Conservation (phyloP, 1,284 basidiomycete genomes). For the Cryptococcus sp. region DNA sequence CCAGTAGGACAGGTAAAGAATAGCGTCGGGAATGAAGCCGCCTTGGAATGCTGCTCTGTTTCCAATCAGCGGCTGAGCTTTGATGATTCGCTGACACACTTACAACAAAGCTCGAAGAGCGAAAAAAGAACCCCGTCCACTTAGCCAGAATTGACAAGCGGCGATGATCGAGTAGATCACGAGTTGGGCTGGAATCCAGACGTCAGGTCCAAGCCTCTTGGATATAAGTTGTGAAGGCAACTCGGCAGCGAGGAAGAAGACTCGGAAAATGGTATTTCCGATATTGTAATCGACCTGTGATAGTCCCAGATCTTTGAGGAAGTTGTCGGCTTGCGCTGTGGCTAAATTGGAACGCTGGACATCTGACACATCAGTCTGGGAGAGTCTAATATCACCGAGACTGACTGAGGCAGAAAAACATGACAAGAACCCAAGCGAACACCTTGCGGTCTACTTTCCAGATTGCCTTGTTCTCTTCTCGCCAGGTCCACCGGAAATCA, state of each 20-base stretch:
- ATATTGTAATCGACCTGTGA: constrained; percentile 44
- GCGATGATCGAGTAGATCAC: constrained; percentile 49
- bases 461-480: constrained; percentile 60
- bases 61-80: too few relatives aligned
- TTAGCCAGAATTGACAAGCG: constrained; percentile 60
- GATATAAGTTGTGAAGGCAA: constrained; percentile 66
- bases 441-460: constrained; percentile 61
- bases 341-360: constrained; percentile 52
- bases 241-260: constrained; percentile 55
- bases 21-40: constrained; percentile 56
- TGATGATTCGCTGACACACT: too few relatives aligned
- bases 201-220: constrained; percentile 56
- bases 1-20: constrained; percentile 66
- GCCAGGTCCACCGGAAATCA: constrained; percentile 61
- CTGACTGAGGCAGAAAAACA: background rate
- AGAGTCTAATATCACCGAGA: background rate
- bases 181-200: constrained; percentile 64
- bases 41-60: constrained; percentile 51
- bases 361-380: background rate
- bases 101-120: constrained; percentile 49
- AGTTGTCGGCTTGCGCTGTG: constrained; percentile 61
- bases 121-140: constrained; percentile 57
- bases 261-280: constrained; percentile 58
- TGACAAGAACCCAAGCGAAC: background rate
- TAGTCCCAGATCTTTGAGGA: constrained; percentile 56